Evolutionary conservation across 441 rosid genomes (phyloP).

Genomic region (Populus hybrid): DNA sequence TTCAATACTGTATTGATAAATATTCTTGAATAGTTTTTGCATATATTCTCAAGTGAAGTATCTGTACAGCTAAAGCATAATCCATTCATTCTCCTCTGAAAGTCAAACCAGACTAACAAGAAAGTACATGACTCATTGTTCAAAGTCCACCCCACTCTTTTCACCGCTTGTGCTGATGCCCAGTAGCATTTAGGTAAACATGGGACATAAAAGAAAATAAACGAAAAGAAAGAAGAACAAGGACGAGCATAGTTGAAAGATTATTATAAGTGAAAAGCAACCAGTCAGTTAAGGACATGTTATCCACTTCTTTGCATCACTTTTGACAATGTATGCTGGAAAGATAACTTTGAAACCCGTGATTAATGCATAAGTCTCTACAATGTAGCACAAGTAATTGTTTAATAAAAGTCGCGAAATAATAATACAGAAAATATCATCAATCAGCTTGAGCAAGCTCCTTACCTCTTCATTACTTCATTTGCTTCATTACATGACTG

Average conservation of each 20-base stretch:
- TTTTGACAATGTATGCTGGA: neutral
- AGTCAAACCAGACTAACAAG: neutral
- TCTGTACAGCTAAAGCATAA: neutral
- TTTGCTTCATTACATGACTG: conserved; percentile 90
- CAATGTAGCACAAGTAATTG: neutral
- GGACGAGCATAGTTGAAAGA: neutral
- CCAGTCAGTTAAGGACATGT: neutral
- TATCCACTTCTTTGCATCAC: neutral
- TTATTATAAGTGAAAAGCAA: neutral
- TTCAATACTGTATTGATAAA: conserved; percentile 6
- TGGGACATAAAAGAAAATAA: neutral
- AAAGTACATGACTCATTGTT: neutral
- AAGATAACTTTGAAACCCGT: neutral
- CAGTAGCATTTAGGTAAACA: neutral
- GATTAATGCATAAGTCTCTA: neutral
- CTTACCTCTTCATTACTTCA: conserved; percentile 75
- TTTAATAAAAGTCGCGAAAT: neutral
- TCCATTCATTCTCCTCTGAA: neutral
- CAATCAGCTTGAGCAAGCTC: neutral
- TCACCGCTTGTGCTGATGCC: neutral
- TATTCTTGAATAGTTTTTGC: neutral
- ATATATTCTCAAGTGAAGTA: neutral
- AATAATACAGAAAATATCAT: neutral
- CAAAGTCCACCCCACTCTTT: neutral
- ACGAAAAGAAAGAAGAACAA: neutral